These are phyloP conservation scores for Candida vartiovaarae DNA, from an alignment of 805 yeast species.

Conservation along the genomic window DNA sequence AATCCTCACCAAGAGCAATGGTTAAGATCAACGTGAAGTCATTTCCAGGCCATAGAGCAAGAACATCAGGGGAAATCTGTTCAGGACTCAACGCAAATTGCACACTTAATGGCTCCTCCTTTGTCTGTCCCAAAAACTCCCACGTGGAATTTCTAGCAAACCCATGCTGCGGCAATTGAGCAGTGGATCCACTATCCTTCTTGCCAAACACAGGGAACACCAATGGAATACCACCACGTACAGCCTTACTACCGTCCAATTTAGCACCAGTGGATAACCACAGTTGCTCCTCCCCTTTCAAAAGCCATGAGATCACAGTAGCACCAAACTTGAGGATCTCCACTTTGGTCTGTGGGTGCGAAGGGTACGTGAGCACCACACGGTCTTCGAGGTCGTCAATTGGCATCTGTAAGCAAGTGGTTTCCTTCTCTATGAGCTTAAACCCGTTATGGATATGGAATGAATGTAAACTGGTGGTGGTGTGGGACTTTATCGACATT, in stretches of 20 bases:
- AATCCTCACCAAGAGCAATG: conserved; percentile 50
- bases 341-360: conserved; percentile 45
- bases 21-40: conserved; percentile 78
- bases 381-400: conserved; percentile 59
- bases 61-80: conserved; percentile 58
- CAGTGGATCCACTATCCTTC: conserved; percentile 49
- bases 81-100: conserved; percentile 93
- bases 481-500: too few species aligned
- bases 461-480: too few species aligned
- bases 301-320: conserved; percentile 75
- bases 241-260: conserved; percentile 88
- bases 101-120: conserved; percentile 62
- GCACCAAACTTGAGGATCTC: conserved; percentile 83
- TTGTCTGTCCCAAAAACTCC: conserved; percentile 90
- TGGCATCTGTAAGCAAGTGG: conserved; percentile 21
- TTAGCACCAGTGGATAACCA: conserved; percentile 78
- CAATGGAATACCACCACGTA: conserved; percentile 94
- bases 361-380: conserved; percentile 54
- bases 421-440: not conserved
- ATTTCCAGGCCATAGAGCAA: conserved; percentile 47
- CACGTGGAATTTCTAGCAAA: conserved; percentile 86
- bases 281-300: conserved; percentile 67
- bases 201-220: conserved; percentile 95
- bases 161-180: conserved; percentile 87
- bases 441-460: too few species aligned